Base-by-base conservation (phyloP, 2,329 filamentous ascomycete genomes). In the Periconia macrospinosa region DNA sequence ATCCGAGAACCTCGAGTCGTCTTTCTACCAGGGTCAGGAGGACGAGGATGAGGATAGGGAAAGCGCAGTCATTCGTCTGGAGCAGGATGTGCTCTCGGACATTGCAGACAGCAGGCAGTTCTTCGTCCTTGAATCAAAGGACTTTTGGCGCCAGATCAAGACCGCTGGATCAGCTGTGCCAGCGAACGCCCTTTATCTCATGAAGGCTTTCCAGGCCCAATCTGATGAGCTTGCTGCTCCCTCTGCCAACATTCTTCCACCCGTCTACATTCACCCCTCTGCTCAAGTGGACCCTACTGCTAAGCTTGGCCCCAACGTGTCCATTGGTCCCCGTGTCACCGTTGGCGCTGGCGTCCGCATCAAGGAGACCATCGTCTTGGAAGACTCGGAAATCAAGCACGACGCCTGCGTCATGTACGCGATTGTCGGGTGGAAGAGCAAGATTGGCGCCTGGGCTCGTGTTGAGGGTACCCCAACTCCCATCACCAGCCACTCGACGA, bases 81-180 rank as follows among this genome's bases (percentile, higher is more conserved):
- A 99, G 79, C 94, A 97, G 79, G 94, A 99, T 73, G 96, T 97
- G 49, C 84, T 99, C 55, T 89, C 92, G 48, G 93, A 97, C 70
- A 86, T 97, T 69, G 93, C 94, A 57, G 94, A 97, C 77, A 96
- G 86, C 84, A 94, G 96, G 79, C 91, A 94, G 75, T 99, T 99
- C 81, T 97, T 92, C 77, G 94, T 97, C 30, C 90, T 96, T 75
- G 94, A 99, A 81, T 97, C 93, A 62, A 96, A 95, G 80, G 94
- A 97, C 75, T 99, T 99, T 77, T 99, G 94, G 94, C 91, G 94
- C 66, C 94, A 99, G 82, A 97, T 99, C 84, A 99, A 99, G 85
- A 97, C 94, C 1, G 94, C 94, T 55, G 94, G 94, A 55, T 97
- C 93, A 6, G 94, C 94, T 47, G 92, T 99, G 27, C 94, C 94